A percentile compares a stretch with the other conserved stretches of the same genome.
These are phyloP conservation scores for Stenocarpella maydis DNA, from an alignment of 2,329 filamentous ascomycete species.

Conservation along the genomic window DNA sequence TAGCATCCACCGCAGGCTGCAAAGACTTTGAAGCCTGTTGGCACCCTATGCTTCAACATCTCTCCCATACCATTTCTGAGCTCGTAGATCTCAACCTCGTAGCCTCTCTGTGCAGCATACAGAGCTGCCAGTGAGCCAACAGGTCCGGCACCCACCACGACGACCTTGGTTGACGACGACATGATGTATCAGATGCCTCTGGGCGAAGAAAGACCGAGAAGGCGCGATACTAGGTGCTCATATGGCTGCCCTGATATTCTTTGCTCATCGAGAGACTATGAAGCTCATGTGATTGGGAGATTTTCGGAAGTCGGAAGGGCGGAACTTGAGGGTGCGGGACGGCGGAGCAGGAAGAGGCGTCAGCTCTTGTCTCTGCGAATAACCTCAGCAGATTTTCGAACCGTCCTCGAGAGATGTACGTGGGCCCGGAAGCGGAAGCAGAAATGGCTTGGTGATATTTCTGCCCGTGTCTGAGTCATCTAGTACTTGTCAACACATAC, in stretches of 20 bases:
- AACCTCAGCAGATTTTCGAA: constrained; percentile 2
- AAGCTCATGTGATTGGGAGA: constrained; percentile 15
- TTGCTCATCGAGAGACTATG: constrained; percentile 4
- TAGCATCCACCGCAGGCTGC: neutral
- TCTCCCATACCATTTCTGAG: constrained; percentile 83
- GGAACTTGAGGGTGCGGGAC: constrained; percentile 24
- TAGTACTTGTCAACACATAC: neutral
- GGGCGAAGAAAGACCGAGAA: neutral
- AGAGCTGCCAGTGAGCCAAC: constrained; percentile 91
- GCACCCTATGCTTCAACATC: too few species aligned
- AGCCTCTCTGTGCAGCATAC: constrained; percentile 88
- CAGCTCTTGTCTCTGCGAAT: constrained; percentile 9
- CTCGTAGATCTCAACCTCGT: constrained; percentile 94
- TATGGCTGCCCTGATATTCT: neutral
- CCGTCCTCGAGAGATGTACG: neutral
- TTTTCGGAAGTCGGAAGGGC: constrained; percentile 29
- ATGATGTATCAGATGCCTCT: neutral
- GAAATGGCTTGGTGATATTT: neutral
- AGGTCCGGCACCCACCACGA: constrained; percentile 91
- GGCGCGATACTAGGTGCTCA: neutral
- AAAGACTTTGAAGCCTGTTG: neutral
- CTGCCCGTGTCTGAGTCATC: neutral
- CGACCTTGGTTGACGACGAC: constrained; percentile 61
- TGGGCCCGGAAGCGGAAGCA: constrained; percentile 15
- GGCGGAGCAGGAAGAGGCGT: constrained; percentile 4